Base-by-base conservation (phyloP, 176 grass and related monocot genomes). In the Neostapfia colusana region DNA sequence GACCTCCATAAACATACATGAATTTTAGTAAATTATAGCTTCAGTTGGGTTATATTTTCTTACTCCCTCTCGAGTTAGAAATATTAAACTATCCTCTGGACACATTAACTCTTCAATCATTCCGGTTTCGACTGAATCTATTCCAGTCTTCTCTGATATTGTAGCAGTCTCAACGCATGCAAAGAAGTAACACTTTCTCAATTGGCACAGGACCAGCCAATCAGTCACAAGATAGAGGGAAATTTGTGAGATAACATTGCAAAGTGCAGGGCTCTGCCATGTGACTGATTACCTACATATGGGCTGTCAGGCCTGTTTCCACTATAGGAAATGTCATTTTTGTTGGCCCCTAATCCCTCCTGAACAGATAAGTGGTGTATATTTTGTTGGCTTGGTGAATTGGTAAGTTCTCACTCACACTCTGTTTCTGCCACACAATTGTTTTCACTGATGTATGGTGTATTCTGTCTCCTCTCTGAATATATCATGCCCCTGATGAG, bases 21-120 rank as follows among this genome's bases (percentile, higher is more conserved):
- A 75, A 68, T 39, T 10, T 45, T 16, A 70, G 6, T 73, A 38
- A 38, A 72, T 38, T 56, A 73, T 5, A 8, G 70, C 51, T 34
- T 71, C 26, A 35, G 8, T 64, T 21, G 11, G 45, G 31, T 31
- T 31, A 31, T 31, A 31, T 31, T 31, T 31, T 31, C 31, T 31
- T 31, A 31, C 31, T 31, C 31, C 31, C 1, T 31, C 1, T 31
- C 31, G 31, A 31, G 31, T 31, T 31, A 31, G 31, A 3, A 31
- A 31, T 31, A 31, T 31, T 31, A 3, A 31, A 31, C 1, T 31
- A 3, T 31, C 3, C 31, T 31, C 31, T 31, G 31, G 31, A 3
- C 31, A 23, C 17, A 64, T 64, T 11, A 64, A 76, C 18, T 63
- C 26, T 48, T 76, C 34, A 76, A 35, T 20, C 4, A 76, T 43